These are phyloP conservation scores for Spinellus fusiger DNA, from an alignment of 192 early-diverging fungal species.

Conservation along the genomic window DNA sequence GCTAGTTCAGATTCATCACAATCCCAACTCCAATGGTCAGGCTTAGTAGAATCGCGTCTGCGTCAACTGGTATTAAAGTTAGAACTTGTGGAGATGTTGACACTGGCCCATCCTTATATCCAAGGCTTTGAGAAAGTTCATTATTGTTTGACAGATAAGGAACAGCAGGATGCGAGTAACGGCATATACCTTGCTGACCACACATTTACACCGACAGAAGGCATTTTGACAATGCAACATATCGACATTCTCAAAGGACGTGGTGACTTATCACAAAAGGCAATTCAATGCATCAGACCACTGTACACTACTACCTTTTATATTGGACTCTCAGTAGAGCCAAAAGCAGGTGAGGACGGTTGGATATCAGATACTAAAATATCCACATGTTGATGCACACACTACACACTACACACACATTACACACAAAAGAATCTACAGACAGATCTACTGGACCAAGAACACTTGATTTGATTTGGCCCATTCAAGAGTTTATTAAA, in stretches of 20 bases:
- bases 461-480: conserved; percentile 73
- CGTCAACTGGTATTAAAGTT: conserved; percentile 81
- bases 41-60: conserved; percentile 87
- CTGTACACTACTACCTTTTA: conserved; percentile 84
- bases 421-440: neutral
- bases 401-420: neutral
- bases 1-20: conserved; percentile 70
- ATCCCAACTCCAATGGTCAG: conserved; percentile 73
- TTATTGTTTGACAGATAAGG: conserved; percentile 59
- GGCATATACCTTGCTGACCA: conserved; percentile 47
- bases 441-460: conserved; percentile 43
- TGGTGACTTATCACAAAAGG: conserved; percentile 1
- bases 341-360: conserved; percentile 38
- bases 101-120: conserved; percentile 84
- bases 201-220: conserved; percentile 16
- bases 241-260: conserved; percentile 15
- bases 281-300: conserved; percentile 19
- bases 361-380: neutral
- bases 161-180: conserved; percentile 59
- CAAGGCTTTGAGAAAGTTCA: conserved; percentile 74
- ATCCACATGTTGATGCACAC: neutral
- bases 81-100: conserved; percentile 68
- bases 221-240: neutral
- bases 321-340: conserved; percentile 72
- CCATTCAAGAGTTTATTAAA: conserved; percentile 74